phyloP scores from a whole-genome alignment of 2,329 filamentous ascomycete species.

The Cladosporium colombiae region DNA sequence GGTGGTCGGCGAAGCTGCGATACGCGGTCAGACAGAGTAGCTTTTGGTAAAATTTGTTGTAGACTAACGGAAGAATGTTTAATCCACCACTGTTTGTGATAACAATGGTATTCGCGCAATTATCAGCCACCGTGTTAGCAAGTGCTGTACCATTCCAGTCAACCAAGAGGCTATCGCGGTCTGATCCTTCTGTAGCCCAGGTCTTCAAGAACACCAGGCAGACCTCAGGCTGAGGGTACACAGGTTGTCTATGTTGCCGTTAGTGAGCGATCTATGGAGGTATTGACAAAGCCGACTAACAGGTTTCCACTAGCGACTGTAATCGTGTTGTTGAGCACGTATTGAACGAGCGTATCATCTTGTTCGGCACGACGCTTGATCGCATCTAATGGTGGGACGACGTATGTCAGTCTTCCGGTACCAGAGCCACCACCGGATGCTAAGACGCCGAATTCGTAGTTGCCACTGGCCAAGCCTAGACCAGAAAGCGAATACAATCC shows the following conservation, averaged over 20 bases:
- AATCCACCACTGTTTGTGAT: constrained; percentile 47
- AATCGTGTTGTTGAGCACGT: constrained; percentile 43
- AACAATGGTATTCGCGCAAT: constrained; percentile 40
- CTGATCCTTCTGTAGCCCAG: constrained; percentile 49
- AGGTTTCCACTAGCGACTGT: constrained; percentile 37
- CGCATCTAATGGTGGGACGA: constrained; percentile 45
- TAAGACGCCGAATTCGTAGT: constrained; percentile 47
- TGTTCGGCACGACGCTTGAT: constrained; percentile 37
- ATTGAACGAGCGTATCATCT: constrained; percentile 48
- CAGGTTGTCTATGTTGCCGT: neutral
- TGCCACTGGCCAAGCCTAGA: constrained; percentile 24
- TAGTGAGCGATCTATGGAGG: neutral
- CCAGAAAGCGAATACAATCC: constrained; percentile 39
- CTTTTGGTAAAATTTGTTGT: constrained; percentile 47
- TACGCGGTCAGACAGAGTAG: neutral
- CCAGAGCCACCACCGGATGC: constrained; percentile 46
- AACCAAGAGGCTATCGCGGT: constrained; percentile 46
- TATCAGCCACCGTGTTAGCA: constrained; percentile 43
- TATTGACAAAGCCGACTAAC: constrained; percentile 21
- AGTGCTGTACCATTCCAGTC: constrained; percentile 47
- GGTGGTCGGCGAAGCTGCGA: constrained; percentile 41
- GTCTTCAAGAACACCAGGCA: constrained; percentile 63
- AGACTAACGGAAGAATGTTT: constrained; percentile 42
- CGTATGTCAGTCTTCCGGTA: constrained; percentile 41
- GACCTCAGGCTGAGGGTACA: constrained; percentile 11